A percentile compares a stretch with the other conserved stretches of the same genome.
phyloP scores from a whole-genome alignment of 371 early-diverging fungal genomes.

The Mucor velutinosus region DNA sequence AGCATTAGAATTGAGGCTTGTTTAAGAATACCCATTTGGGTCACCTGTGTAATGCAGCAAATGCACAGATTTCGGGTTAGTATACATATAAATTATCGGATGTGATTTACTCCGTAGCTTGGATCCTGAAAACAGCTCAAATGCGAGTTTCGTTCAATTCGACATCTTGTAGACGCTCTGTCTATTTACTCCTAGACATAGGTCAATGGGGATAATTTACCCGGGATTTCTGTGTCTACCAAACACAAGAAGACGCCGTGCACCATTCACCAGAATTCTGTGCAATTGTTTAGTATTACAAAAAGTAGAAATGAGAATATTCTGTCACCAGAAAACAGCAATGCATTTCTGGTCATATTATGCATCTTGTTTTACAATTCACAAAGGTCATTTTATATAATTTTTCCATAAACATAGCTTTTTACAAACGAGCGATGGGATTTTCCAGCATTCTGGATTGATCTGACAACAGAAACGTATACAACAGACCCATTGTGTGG shows the following conservation, averaged over 20 bases:
- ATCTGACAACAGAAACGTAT: neutral
- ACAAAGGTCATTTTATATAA: neutral
- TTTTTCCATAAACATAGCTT: neutral
- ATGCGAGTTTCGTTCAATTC: too few relatives aligned
- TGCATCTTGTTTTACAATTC: neutral
- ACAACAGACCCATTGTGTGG: neutral
- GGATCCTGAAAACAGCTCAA: too few relatives aligned
- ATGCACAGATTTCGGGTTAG: neutral
- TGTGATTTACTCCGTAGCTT: too few relatives aligned
- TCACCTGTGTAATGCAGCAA: neutral
- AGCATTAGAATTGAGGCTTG: neutral
- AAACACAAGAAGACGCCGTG: neutral
- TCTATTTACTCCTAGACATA: neutral
- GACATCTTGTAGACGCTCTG: neutral
- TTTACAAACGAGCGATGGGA: neutral
- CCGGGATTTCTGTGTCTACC: neutral
- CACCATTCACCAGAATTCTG: neutral
- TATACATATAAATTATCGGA: neutral
- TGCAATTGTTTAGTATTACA: neutral
- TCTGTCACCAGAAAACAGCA: neutral
- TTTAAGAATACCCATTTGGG: neutral
- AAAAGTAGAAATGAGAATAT: neutral
- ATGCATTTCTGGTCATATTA: neutral
- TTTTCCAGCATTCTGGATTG: neutral
- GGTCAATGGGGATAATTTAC: neutral